Evolutionary conservation across 257 asterid genomes (phyloP), one percentile per base, ranked within the genome.

Genomic region (Nicotiana otophora): DNA sequence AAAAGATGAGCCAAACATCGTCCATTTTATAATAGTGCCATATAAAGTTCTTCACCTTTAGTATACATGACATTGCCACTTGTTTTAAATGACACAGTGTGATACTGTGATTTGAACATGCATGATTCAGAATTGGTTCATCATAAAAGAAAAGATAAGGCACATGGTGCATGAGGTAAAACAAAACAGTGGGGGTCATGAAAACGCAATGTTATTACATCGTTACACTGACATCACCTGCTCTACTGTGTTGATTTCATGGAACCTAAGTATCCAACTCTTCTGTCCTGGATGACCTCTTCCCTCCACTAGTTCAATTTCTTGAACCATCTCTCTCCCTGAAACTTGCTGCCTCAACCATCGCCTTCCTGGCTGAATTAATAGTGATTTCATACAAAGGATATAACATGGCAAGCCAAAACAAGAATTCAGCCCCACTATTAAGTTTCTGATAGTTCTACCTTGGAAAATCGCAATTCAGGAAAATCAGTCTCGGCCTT

Each of bases 401-500:
- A 31, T 63, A 26, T 48, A 31, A 33, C 33, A 75, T 64, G 26
- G 28, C 2, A 76, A 0, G 30, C 51, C 58, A 78, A 33, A 46
- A n/a, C n/a, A 23, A 53, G 3, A 65, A 26, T 26, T 10, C 57
- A 51, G 7, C 9, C 46, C 28, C 26, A 26, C 54, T 30, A 51
- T 83, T 81, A 68, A 28, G 26, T 70, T 65, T 4, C 75, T 81
- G 62, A 81, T 36, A 19, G 23, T 66, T 78, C 60, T 91, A 96
- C 99, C 99, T 91, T 53, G 82, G 97, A 93, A 92, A 96, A 96
- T 61, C 99, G 98, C 75, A 96, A 89, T 30, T 94, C 97, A 11
- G 98, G 97, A 77, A 96, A 96, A 89, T 92, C 99, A 31, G 99
- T 94, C 69, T 57, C 88, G 19, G 90, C 87, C 81, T 92, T 93